Conservation (phyloP, 2,329 filamentous ascomycete species). For the Phialophora expanda region DNA sequence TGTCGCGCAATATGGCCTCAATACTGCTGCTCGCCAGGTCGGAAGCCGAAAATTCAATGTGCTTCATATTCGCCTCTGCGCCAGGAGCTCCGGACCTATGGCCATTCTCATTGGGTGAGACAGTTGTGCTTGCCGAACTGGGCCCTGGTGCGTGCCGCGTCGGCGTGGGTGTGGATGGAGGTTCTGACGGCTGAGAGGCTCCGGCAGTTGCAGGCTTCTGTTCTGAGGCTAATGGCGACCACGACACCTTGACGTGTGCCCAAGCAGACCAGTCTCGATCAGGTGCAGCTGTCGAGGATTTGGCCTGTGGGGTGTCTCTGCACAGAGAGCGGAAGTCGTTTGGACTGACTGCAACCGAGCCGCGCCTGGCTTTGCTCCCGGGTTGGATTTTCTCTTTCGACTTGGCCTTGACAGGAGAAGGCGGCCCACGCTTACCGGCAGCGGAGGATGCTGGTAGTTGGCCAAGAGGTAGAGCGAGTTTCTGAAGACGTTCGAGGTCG, state of each 20-base stretch:
- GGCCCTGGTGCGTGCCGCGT: constrained; percentile 67
- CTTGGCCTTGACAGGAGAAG: constrained; percentile 64
- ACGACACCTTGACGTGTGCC: constrained; percentile 79
- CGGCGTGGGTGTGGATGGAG: constrained; percentile 75
- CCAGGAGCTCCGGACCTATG: constrained; percentile 46
- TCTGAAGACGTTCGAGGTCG: constrained; percentile 77
- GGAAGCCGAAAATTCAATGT: constrained; percentile 30
- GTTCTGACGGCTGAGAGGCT: constrained; percentile 47
- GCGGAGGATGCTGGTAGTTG: constrained; percentile 67
- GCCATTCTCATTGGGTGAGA: constrained; percentile 50
- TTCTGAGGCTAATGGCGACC: constrained; percentile 63
- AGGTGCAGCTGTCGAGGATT: constrained; percentile 41
- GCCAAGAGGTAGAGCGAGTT: constrained; percentile 79
- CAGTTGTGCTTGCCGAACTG: constrained; percentile 51
- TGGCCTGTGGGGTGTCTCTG: constrained; percentile 56
- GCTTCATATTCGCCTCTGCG: constrained; percentile 13
- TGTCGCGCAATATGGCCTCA: constrained; percentile 48
- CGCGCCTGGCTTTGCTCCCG: constrained; percentile 42
- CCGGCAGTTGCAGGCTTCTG: constrained; percentile 37
- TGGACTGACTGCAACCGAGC: constrained; percentile 66
- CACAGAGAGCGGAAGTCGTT: constrained; percentile 81
- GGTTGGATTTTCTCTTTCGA: constrained; percentile 72
- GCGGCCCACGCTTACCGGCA: constrained; percentile 58
- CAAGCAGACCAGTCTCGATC: constrained; percentile 71
- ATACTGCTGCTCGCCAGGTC: constrained; percentile 35